Conservation (phyloP, 2,329 filamentous ascomycete genomes). For the Trichoderma sp. region DNA sequence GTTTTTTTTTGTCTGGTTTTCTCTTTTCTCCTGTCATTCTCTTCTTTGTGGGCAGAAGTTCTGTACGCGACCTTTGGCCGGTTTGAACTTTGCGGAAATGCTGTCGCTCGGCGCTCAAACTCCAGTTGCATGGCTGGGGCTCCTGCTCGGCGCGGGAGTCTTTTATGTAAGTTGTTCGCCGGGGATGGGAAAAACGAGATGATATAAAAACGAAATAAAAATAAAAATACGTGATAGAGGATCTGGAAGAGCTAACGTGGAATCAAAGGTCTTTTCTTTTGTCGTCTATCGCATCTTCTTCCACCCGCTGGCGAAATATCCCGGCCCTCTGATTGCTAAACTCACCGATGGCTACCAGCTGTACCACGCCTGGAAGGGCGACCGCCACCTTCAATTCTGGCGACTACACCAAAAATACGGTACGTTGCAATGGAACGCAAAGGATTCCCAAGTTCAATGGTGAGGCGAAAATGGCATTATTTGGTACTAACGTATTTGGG, state of each 20-base stretch:
- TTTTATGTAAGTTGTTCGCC: slow-evolving; percentile 41
- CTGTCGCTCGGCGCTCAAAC: slow-evolving; percentile 33
- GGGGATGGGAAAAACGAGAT: not conserved
- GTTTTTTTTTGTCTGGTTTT: not conserved
- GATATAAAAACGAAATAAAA: not conserved
- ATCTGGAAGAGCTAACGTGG: not conserved
- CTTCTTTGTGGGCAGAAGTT: not conserved
- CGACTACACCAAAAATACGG: slow-evolving; percentile 70
- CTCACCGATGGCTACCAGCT: slow-evolving; percentile 63
- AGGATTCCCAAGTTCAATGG: not conserved
- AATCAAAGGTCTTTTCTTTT: slow-evolving; percentile 38
- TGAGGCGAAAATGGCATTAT: not conserved
- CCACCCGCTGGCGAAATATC: slow-evolving; percentile 63
- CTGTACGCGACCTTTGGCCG: not conserved
- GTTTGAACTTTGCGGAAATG: slow-evolving; percentile 13
- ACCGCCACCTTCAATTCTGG: slow-evolving; percentile 71
- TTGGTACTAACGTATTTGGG: not conserved
- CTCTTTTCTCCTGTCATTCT: not conserved
- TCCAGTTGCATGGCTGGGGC: slow-evolving; percentile 26
- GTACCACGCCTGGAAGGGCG: slow-evolving; percentile 72
- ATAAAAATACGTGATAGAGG: not conserved
- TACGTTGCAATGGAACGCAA: slow-evolving; percentile 28
- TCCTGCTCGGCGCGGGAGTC: slow-evolving; percentile 39
- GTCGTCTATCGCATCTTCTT: slow-evolving; percentile 58
- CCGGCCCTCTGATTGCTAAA: slow-evolving; percentile 61